Evolutionary conservation across 768 basidiomycete species (phyloP), one percentile per base, ranked within the genome.

Genomic region (Lentinula edodes): DNA sequence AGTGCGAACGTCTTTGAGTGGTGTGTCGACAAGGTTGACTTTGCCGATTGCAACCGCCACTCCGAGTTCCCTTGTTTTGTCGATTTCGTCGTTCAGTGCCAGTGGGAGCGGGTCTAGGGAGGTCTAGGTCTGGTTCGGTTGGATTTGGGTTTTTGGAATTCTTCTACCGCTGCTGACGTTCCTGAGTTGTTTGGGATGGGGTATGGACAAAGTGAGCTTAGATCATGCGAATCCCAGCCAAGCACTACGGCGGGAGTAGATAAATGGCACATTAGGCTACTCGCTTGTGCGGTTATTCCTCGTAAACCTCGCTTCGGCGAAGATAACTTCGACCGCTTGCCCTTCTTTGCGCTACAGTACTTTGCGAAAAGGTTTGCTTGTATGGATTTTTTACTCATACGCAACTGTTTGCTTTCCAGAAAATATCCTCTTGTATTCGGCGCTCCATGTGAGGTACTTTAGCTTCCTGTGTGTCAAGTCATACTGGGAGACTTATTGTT

Each of bases 341-440:
- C n/a, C n/a, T n/a, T n/a, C n/a, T n/a, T n/a, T n/a, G n/a, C n/a
- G n/a, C n/a, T n/a, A n/a, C n/a, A n/a, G n/a, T n/a, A n/a, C n/a
- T n/a, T n/a, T n/a, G n/a, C n/a, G n/a, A n/a, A n/a, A n/a, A n/a
- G n/a, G n/a, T n/a, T n/a, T n/a, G n/a, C n/a, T n/a, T n/a, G n/a
- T n/a, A n/a, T n/a, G n/a, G n/a, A n/a, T n/a, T n/a, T n/a, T n/a
- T n/a, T n/a, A n/a, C 6, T 32, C 23, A 16, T 56, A 58, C 38
- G 20, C 63, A 20, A 43, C 34, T 13, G n/a, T 63, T 8, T 52
- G 48, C 61, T 57, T 64, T 64, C 45, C 65, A 92, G 91, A 66
- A 84, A 85, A 2, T 91, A 91, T 73, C 91, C 91, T 20, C 76
- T 90, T 42, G 82, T 91, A 60, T 93, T 92, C 69, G 91, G 91